Evolutionary conservation across 495 filamentous ascomycete genomes (phyloP).

Genomic region (Trichoderma erinaceum): DNA sequence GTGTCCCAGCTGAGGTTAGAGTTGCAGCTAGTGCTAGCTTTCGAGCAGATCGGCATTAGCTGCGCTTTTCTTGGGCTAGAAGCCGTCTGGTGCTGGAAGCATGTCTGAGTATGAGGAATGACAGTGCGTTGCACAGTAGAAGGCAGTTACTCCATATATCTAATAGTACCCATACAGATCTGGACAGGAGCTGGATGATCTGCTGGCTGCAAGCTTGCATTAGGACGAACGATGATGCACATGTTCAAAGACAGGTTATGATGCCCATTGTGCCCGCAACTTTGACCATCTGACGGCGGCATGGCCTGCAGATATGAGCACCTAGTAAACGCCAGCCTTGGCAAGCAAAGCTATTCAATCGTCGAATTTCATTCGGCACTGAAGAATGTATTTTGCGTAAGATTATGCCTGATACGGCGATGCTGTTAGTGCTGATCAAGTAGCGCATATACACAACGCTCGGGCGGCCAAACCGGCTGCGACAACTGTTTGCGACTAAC

Average conservation of each 20-base stretch:
- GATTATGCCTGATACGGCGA: background rate
- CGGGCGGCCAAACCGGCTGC: no score
- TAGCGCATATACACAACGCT: background rate
- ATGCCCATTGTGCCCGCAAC: no score
- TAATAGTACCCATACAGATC: background rate
- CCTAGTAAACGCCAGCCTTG: no score
- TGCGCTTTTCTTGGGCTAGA: no score
- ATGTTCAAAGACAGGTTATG: background rate
- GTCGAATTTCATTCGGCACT: background rate
- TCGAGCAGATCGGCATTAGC: background rate
- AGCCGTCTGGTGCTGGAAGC: no score
- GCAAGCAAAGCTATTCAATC: background rate
- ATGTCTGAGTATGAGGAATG: no score
- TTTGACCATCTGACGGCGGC: no score
- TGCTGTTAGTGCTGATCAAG: background rate
- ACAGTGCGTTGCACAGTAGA: background rate
- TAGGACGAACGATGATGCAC: background rate
- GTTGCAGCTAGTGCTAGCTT: background rate
- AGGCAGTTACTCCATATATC: background rate
- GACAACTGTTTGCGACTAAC: background rate
- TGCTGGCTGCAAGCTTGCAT: background rate
- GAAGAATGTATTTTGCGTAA: background rate
- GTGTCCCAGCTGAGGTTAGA: slow-evolving; percentile 1
- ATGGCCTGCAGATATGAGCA: no score
- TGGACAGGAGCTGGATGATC: background rate